Base-by-base conservation (phyloP, 306 rosid species). In the Lablab purpureus region DNA sequence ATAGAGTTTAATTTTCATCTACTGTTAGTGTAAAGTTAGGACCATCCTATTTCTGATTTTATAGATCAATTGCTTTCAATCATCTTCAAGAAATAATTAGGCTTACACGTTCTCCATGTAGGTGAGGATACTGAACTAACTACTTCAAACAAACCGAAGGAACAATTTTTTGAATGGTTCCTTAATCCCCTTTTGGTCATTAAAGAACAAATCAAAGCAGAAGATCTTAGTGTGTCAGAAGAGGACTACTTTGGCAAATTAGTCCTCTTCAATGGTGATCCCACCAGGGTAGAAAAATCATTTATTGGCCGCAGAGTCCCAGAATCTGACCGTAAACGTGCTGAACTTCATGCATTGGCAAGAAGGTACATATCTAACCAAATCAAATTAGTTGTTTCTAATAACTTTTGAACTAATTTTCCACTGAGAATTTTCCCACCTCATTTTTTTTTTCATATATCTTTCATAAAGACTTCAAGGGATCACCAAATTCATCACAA, bases 291-390 rank as follows among this genome's bases (percentile, higher is more conserved):
- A 27, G 84, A 87, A 87, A 77, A 67, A 58, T 81, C 86, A 21
- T 80, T 78, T 59, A 76, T 88, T 18, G 90, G 89, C 54, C 60
- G 69, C 3, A 10, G 13, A 7, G 77, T 87, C 0, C 96, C 98
- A 1, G 97, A 93, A 73, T 82, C 94, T 2, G 96, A 91, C 30
- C 93, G 81, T 22, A 90, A 83, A 79, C 89, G 84, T 62, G 99
- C 97, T 62, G 98, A 93, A 67, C 91, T 95, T 11, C 91, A 90
- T 46, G 99, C 93, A 54, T 81, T 93, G 80, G 96, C 99, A 59
- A 90, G 99, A 76, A 95, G 99, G 99, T 92, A 73, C 27, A 67
- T 23, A 34, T 58, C 27, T 40, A 21, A 64, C 18, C 13, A 49
- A 75, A 70, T 64, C 17, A 15, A 43, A 4, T 41, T 45, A 13